Base-by-base conservation (phyloP, 345 rosid genomes). In the Gossypium arboreum region DNA sequence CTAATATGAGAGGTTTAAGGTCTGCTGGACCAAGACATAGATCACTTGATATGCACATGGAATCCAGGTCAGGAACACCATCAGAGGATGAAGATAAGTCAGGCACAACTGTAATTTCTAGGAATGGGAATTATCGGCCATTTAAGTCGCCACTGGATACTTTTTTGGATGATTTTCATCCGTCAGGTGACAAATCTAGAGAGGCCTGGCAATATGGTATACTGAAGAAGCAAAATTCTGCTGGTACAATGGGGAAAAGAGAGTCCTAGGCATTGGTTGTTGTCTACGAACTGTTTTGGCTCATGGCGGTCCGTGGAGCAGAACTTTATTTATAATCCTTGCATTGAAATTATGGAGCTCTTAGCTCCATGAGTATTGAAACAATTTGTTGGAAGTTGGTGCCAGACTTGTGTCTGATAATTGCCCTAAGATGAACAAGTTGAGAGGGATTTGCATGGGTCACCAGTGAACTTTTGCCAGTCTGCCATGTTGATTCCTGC, bases 151-250 rank as follows among this genome's bases (percentile, higher is more conserved):
- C 81, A 8, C 63, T 84, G 81, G 98, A 89, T 73, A 84, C 79
- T 80, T 77, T 85, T 41, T 78, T 84, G 70, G 97, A 87, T 82
- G 91, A 88, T 68, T 81, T 86, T 82, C 87, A 85, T 80, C 93
- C 81, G 57, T 73, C 86, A 0, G 92, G 88, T 48, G 94, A 88
- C 55, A 86, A 84, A 78, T 81, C 88, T 64, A 86, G 92, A 77
- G 93, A 90, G 77, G 88, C 92, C 81, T 91, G 92, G 98, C 97
- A 89, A 81, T 81, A 88, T 72, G 93, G 92, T 73, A 80, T 81
- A 71, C 95, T 81, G 73, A 85, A 79, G 86, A 86, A 76, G 84
- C 90, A 78, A 78, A 79, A 71, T 79, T 81, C 84, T 63, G 82
- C 88, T 17, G 79, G 88, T 62, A 68, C 83, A 55, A 41, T 76